A percentile compares a stretch with the other conserved stretches of the same genome.
phyloP scores from a whole-genome alignment of 441 rosid species.

The Breynia disticha region DNA sequence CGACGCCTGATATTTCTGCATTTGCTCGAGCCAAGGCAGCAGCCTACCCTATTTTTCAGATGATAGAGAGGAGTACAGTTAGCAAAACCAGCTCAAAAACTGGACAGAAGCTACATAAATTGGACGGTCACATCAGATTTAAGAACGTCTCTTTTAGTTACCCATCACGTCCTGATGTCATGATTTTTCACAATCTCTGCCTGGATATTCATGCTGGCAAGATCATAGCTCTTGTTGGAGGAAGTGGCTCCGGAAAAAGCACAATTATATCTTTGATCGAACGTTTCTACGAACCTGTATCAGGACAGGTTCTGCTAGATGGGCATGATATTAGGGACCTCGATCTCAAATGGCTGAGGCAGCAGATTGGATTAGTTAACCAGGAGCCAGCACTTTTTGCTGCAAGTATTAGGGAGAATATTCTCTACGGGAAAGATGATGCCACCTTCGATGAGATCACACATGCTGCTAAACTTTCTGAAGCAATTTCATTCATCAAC shows the following conservation, averaged over 20 bases:
- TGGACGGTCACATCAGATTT: slow-evolving; percentile 69
- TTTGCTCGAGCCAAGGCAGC: slow-evolving; percentile 73
- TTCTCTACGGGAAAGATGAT: slow-evolving; percentile 78
- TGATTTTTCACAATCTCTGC: slow-evolving; percentile 46
- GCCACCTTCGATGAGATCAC: slow-evolving; percentile 62
- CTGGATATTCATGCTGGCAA: slow-evolving; percentile 64
- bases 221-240: slow-evolving; percentile 86
- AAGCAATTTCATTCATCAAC: slow-evolving; percentile 67
- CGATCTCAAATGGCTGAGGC: slow-evolving; percentile 81
- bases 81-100: slow-evolving; percentile 47
- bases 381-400: slow-evolving; percentile 97
- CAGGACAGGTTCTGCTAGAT: slow-evolving; percentile 57
- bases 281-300: slow-evolving; percentile 72
- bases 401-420: slow-evolving; percentile 71
- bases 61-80: slow-evolving; percentile 72
- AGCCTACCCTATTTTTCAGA: slow-evolving; percentile 77
- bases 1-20: slow-evolving; percentile 77
- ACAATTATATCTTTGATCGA: slow-evolving; percentile 79
- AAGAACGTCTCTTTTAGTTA: slow-evolving; percentile 61
- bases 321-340: slow-evolving; percentile 50
- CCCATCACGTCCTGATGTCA: slow-evolving; percentile 75
- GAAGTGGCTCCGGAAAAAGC: slow-evolving; percentile 97
- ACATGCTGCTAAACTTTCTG: slow-evolving; percentile 82
- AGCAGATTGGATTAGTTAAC: slow-evolving; percentile 82
- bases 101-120: slow-evolving; percentile 38